These are phyloP conservation scores for Neurospora tetrasperma DNA, from an alignment of 495 filamentous ascomycete species.

Conservation along the genomic window DNA sequence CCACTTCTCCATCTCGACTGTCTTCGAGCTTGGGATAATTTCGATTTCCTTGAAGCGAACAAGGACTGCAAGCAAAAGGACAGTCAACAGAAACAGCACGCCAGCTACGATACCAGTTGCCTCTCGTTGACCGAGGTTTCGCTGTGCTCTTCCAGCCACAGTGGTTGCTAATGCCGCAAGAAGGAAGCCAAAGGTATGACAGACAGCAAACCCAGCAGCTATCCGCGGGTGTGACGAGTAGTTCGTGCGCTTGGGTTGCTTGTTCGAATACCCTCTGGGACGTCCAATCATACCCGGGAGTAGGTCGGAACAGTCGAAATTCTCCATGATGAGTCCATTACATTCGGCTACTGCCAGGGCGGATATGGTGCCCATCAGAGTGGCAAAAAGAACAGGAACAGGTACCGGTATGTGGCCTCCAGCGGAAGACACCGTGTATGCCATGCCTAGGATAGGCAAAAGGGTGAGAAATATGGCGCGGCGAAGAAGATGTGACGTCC, in stretches of 20 bases:
- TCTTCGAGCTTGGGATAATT: constrained; percentile 50
- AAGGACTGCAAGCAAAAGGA: constrained; percentile 49
- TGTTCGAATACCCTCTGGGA: constrained; percentile 36
- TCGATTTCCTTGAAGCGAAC: constrained; percentile 52
- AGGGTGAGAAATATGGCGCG: constrained; percentile 52
- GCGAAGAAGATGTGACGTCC: constrained; percentile 59
- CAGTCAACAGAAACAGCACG: constrained; percentile 49
- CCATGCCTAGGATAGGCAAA: constrained; percentile 53
- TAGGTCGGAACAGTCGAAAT: constrained; percentile 66
- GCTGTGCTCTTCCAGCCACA: constrained; percentile 48
- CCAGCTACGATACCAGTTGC: constrained; percentile 55
- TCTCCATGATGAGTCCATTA: constrained; percentile 69
- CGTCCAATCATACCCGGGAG: constrained; percentile 50
- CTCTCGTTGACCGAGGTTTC: constrained; percentile 52
- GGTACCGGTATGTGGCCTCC: constrained; percentile 48
- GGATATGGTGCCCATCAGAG: constrained; percentile 54
- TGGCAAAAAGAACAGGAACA: constrained; percentile 56
- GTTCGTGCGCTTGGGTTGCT: constrained; percentile 47
- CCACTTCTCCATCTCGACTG: constrained; percentile 41
- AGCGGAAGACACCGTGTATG: constrained; percentile 52
- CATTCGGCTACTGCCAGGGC: constrained; percentile 68
- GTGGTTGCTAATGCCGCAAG: constrained; percentile 54
- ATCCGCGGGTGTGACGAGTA: constrained; percentile 61
- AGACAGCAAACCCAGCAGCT: constrained; percentile 56
- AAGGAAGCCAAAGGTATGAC: constrained; percentile 55